Evolutionary conservation across 1,139 yeast species (phyloP).

Genomic region (Kodamaea plutei): DNA sequence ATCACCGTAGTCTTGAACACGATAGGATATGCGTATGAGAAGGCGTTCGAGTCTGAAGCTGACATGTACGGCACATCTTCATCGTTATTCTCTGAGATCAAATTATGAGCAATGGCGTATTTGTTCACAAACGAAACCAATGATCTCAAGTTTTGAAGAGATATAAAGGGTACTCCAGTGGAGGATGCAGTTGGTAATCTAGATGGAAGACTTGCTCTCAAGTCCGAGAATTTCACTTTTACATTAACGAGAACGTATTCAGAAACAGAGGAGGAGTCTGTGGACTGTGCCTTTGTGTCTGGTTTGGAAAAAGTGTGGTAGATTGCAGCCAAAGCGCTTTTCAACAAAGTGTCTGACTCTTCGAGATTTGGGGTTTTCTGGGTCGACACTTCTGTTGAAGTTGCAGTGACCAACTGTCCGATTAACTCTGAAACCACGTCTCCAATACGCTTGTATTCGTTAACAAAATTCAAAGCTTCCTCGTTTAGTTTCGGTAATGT

Average conservation of each 20-base stretch:
- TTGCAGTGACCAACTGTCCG: constrained; percentile 23
- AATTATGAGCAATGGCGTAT: constrained; percentile 16
- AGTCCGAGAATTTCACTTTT: constrained; percentile 57
- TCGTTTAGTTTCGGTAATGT: constrained; percentile 49
- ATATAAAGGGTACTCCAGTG: constrained; percentile 51
- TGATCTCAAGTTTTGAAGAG: constrained; percentile 57
- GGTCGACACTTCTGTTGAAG: constrained; percentile 11
- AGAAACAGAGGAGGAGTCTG: constrained; percentile 10
- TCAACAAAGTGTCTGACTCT: constrained; percentile 25
- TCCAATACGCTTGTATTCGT: constrained; percentile 25
- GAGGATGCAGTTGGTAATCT: constrained; percentile 49
- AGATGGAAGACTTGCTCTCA: constrained; percentile 55
- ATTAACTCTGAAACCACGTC: constrained; percentile 25
- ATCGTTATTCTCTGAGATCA: not conserved
- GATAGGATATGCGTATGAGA: constrained; percentile 20
- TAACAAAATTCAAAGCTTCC: constrained; percentile 19
- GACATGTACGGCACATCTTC: constrained; percentile 2
- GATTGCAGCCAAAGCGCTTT: constrained; percentile 41
- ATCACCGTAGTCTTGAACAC: constrained; percentile 56
- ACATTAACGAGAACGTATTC: constrained; percentile 65
- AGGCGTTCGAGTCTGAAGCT: constrained; percentile 5
- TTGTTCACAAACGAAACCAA: constrained; percentile 57
- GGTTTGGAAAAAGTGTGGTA: constrained; percentile 37
- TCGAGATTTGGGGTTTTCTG: not conserved
- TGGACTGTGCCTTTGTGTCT: constrained; percentile 3